phyloP scores from a whole-genome alignment of 2,329 filamentous ascomycete genomes.

The Hypoxylon sp. region DNA sequence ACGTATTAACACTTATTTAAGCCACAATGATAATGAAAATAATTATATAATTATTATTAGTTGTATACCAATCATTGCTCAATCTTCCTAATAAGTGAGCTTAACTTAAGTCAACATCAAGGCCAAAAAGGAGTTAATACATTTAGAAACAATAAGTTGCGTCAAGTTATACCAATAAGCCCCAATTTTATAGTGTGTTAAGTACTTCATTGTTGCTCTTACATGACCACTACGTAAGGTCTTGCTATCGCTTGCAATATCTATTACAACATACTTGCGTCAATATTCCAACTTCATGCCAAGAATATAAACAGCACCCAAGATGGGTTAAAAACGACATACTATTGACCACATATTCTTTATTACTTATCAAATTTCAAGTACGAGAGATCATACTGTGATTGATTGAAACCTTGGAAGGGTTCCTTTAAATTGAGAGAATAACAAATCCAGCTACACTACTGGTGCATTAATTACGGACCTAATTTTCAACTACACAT shows the following conservation, averaged over 20 bases:
- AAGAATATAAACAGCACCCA: conserved; percentile 8
- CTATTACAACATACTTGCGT: conserved; percentile 36
- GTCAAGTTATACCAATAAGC: neutral
- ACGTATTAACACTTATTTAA: no score
- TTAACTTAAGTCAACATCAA: neutral
- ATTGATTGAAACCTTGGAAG: neutral
- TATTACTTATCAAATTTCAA: neutral
- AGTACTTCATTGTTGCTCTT: conserved; percentile 1
- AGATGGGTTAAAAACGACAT: neutral
- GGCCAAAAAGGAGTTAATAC: neutral
- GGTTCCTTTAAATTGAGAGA: neutral
- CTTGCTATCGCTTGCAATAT: conserved; percentile 11
- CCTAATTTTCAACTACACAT: neutral
- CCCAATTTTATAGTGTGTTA: neutral
- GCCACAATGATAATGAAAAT: neutral
- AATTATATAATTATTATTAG: neutral
- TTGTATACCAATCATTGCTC: neutral
- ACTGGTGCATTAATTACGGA: neutral
- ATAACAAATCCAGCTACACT: neutral
- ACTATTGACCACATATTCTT: neutral
- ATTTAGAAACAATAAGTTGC: neutral
- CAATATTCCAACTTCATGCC: conserved; percentile 17
- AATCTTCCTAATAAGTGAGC: neutral
- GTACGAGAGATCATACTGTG: neutral
- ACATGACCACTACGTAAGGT: conserved; percentile 15